Conservation (phyloP, 345 rosid genomes). For the Syzygium grande region DNA sequence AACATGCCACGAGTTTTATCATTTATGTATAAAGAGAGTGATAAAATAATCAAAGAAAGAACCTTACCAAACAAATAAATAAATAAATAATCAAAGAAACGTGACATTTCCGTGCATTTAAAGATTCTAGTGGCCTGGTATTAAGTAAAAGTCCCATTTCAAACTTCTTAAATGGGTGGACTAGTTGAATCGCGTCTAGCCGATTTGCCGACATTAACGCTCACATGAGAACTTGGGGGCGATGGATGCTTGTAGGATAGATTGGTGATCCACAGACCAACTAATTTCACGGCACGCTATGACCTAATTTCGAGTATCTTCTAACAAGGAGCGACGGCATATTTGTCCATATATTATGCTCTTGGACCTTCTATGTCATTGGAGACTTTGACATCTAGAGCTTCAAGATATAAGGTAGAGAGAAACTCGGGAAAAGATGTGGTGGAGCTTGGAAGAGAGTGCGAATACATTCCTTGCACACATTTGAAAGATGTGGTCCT, state of each 20-base stretch:
- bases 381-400: background rate
- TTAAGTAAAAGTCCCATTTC: background rate
- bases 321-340: background rate
- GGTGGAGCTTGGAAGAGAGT: background rate
- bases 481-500: background rate
- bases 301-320: background rate
- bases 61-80: too few relatives aligned
- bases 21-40: background rate
- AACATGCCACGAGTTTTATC: background rate
- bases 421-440: background rate
- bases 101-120: background rate
- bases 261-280: background rate
- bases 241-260: background rate
- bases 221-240: background rate
- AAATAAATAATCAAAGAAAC: background rate
- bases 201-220: background rate
- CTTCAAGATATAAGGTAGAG: background rate
- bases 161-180: background rate
- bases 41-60: background rate
- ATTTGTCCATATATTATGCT: background rate
- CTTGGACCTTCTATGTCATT: background rate
- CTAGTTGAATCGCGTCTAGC: background rate
- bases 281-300: accelerated
- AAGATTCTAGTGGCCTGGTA: background rate
- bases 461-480: background rate